Conservation (phyloP, 179 eudicot genomes). For the Spergularia azorica region DNA sequence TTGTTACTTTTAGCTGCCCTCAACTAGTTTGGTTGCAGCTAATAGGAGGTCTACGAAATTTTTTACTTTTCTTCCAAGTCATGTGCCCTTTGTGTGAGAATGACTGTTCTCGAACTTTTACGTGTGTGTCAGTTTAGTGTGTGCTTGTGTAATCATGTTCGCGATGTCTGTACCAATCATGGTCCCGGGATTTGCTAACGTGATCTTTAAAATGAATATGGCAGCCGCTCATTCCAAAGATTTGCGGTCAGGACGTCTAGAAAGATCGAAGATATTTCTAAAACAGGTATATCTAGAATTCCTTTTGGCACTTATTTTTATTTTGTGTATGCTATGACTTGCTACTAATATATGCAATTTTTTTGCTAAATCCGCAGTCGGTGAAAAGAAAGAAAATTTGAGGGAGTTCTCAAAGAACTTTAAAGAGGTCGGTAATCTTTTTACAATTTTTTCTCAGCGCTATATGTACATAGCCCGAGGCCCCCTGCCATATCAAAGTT, state of each 20-base stretch:
- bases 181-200: neutral
- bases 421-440: constrained; percentile 25
- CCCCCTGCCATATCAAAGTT: neutral
- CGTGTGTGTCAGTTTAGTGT: neutral
- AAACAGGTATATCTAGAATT: constrained; percentile 38
- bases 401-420: constrained; percentile 46
- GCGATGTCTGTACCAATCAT: neutral
- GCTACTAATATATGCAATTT: neutral
- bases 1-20: constrained; percentile 17
- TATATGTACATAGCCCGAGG: neutral
- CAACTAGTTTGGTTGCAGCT: constrained; percentile 16
- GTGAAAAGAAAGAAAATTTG: constrained; percentile 54
- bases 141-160: neutral
- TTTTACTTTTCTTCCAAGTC: neutral
- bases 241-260: constrained; percentile 86
- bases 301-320: neutral
- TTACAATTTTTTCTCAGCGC: neutral
- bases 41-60: constrained; percentile 24
- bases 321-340: neutral
- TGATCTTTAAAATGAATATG: neutral
- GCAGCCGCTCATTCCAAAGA: constrained; percentile 78
- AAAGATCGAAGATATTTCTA: constrained; percentile 56
- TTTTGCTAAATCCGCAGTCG: constrained; percentile 37
- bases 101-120: neutral
- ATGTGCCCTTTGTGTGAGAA: neutral